Base-by-base conservation (phyloP, 2,329 filamentous ascomycete species). In the Fusarium secorum region DNA sequence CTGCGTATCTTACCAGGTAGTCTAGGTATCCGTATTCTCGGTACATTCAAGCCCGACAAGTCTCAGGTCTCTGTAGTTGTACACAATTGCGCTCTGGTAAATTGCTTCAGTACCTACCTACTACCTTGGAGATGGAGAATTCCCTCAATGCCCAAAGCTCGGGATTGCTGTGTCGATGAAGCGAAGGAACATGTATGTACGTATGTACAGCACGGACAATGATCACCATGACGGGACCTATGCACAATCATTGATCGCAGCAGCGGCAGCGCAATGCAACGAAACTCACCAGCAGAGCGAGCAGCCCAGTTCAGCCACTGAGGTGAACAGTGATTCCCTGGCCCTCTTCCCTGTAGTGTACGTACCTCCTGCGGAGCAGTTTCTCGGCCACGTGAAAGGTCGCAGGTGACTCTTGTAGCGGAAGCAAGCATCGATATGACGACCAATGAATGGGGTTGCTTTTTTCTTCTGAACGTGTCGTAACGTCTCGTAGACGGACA, bases 301-400 rank as follows among this genome's bases (percentile, higher is more conserved):
- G 17, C 32, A 51, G 48, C 22, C 53, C 30, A 35, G 39, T 49
- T 35, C 32, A 53, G 61, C 28, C 46, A 51, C 44, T 59, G 35
- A n/a, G n/a, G n/a, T n/a, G n/a, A 66, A 45, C 46, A 53, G n/a
- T 58, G 30, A 24, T 39, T 30, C 46, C 61, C 45, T 38, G 28
- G 22, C 15, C 39, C 18, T 28, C 44, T 22, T 28, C 62, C 54
- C 28, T 58, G 33, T 4, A 32, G 6, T 39, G n/a, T 51, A 57
- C 33, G 54, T 57, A 57, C 33, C 33, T 32, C n/a, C 13, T 38
- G 42, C 39, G 64, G 53, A 36, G 66, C 46, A 45, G 67, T 52
- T 46, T 66, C 51, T 56, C 42, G 46, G 39, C 64, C 68, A 71
- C 68, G 68, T 71, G 64, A 71, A 57, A 70, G 35, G 58, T 53